Evolutionary conservation across 2,329 filamentous ascomycete species (phyloP), one percentile per base, ranked within the genome.

Genomic region (Penicillium olsonii): DNA sequence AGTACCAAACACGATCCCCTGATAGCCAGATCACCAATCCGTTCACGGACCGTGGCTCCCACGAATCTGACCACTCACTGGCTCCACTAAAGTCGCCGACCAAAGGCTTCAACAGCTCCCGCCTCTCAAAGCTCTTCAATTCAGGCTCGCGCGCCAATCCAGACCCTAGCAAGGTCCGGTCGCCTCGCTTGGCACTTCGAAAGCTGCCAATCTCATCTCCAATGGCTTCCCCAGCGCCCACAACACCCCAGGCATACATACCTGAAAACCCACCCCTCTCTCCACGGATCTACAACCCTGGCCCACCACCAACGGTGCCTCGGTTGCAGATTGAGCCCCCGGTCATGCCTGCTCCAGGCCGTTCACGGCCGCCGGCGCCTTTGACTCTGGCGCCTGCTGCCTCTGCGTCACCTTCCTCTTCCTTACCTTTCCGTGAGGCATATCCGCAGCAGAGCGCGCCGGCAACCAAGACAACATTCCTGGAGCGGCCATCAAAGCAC

Each of bases 161-260:
- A 54, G 69, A 55, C 50, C 63, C 56, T 55, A 65, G 66, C 53
- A 78, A 75, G 55, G 69, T 75, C 56, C 73, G 77, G 40, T 72
- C 72, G 2, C 71, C 66, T 65, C 22, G 65, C 20, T 52, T 73
- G 37, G 67, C 68, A 7, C 67, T 84, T 38, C 78, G 79, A 44
- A 81, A 81, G 51, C 70, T 84, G 31, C 76, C 78, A 50, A 85
- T 85, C 57, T 83, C 80, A 17, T 75, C 78, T 7, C 81, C 82
- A 2, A 68, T 83, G 33, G 66, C 66, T 26, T 76, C 75, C 1
- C 74, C 75, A 10, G 73, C 77, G 14, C 69, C 73, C 19, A 67
- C 68, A 20, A 67, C 70, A 4, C 63, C 70, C 35, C 66, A 66
- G 34, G 70, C 77, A 40, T 78, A 78, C 52, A 68, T 74, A 12